Base-by-base conservation (phyloP, 1,284 basidiomycete genomes). In the Cutaneotrichosporon cavernicola region DNA sequence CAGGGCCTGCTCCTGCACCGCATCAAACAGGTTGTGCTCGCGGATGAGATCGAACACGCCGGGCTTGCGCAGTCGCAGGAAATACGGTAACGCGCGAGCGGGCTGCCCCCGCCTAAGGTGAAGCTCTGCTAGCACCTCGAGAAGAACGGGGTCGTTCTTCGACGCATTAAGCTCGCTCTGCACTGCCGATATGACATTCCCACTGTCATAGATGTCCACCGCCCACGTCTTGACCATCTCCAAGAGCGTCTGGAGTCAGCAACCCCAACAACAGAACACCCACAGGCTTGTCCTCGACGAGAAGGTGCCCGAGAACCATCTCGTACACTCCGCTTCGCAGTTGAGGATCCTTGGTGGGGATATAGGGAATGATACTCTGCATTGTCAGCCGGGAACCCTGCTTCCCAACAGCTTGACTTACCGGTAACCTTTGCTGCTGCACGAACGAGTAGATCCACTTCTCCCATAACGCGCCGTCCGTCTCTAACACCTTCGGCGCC, bases 41-140 rank as follows among this genome's bases (percentile, higher is more conserved):
- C 90, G 85, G 69, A 99, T 97, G 60, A 99, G 88, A 69, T 95
- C 90, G 76, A 99, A 97, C 2, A 98, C 95, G 70, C 92, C 89
- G 2, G 92, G 88, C 57, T 90, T 85, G 10, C 94, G 87, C 14
- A 99, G 83, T 4, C 91, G 87, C 11, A 99, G 84, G 81, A 90
- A 92, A 81, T 88, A 98, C 0, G 91, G 90, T 2, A 99, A 82
- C 0, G 96, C 97, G 80, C 96, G 95, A 30, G 91, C 93, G 0
- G 92, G 92, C 81, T 98, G 94, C 2, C 90, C 88, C 70, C 96
- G 94, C 14, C 87, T 83, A 30, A 89, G 87, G 78, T 92, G 93
- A 88, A 99, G 82, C 76, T 98, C 94, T 0, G 91, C 92, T 22
- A 99, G 83, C 76, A 90, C 94, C 75, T 96, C 92, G 88, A 97